Conservation (phyloP, 768 basidiomycete genomes). For the Hypholoma fasciculare region DNA sequence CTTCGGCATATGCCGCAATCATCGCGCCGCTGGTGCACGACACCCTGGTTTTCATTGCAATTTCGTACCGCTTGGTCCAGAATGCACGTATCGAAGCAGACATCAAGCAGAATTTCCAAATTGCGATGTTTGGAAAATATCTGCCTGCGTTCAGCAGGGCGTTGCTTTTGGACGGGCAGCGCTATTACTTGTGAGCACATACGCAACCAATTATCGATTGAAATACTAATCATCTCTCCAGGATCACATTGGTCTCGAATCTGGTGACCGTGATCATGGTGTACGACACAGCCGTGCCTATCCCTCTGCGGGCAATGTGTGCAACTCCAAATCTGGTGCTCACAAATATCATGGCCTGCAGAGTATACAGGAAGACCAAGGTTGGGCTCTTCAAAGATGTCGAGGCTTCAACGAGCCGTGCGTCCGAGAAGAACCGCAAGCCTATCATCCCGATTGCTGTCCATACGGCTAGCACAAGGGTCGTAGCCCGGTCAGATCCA, state of each 20-base stretch:
- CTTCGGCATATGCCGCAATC: not conserved
- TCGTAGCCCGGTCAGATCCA: not conserved
- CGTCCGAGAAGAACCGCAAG: not conserved
- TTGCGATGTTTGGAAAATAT: not conserved
- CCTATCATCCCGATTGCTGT: not conserved
- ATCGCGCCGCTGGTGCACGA: slow-evolving; percentile 1
- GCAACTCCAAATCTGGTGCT: not conserved
- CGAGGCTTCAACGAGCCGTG: not conserved
- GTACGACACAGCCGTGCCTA: not conserved
- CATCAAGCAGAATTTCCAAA: not conserved
- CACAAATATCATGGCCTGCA: slow-evolving; percentile 2
- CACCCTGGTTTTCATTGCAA: slow-evolving; percentile 2
- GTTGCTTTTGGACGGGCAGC: slow-evolving; percentile 7
- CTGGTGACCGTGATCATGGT: not conserved
- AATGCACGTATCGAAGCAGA: not conserved
- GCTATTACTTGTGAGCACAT: slow-evolving; percentile 5
- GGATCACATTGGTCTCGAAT: not conserved
- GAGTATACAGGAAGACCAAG: not conserved
- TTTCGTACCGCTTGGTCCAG: slow-evolving; percentile 1
- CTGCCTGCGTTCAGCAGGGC: slow-evolving; percentile 3
- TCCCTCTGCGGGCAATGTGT: not conserved
- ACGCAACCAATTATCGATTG: not conserved
- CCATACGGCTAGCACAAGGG: not conserved
- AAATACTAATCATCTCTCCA: not conserved
- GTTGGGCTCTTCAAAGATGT: not conserved